A percentile compares a stretch with the other conserved stretches of the same genome.
These are phyloP conservation scores for Paradendryphiella salina DNA, from an alignment of 2,329 filamentous ascomycete genomes.

Conservation along the genomic window DNA sequence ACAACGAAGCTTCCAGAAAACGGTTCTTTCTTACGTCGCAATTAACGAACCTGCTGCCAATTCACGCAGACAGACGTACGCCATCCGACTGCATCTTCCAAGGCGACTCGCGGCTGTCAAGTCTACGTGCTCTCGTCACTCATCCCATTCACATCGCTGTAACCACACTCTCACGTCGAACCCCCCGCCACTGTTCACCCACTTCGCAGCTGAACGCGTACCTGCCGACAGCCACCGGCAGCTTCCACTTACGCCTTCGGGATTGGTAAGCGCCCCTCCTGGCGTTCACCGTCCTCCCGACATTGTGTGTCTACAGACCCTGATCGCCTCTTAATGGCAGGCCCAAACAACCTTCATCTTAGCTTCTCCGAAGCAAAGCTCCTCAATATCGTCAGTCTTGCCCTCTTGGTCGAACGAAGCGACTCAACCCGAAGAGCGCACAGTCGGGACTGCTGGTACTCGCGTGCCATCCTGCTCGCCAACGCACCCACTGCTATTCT, in stretches of 20 bases:
- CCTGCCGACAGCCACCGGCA: background rate
- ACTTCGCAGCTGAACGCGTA: background rate
- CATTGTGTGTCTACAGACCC: conserved; percentile 14
- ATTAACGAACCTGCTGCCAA: background rate
- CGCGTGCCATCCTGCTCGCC: conserved; percentile 28
- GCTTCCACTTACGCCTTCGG: background rate
- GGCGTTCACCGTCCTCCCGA: conserved; percentile 17
- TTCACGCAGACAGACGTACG: background rate
- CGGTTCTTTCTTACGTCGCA: background rate
- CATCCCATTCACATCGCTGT: no score
- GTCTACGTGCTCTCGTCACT: no score
- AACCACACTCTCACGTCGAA: no score
- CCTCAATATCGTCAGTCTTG: conserved; percentile 38
- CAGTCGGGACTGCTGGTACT: conserved; percentile 33
- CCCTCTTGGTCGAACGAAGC: conserved; percentile 35
- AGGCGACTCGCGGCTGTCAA: no score
- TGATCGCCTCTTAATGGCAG: conserved; percentile 39
- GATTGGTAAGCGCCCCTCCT: conserved; percentile 24
- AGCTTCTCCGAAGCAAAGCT: conserved; percentile 39
- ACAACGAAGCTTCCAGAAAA: conserved; percentile 36
- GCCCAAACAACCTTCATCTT: conserved; percentile 35
- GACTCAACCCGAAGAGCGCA: conserved; percentile 33
- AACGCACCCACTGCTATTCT: conserved; percentile 34
- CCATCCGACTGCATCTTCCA: background rate
- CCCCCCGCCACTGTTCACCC: no score